Conservation (phyloP, 306 rosid species). For the Begonia fuchsioides region DNA sequence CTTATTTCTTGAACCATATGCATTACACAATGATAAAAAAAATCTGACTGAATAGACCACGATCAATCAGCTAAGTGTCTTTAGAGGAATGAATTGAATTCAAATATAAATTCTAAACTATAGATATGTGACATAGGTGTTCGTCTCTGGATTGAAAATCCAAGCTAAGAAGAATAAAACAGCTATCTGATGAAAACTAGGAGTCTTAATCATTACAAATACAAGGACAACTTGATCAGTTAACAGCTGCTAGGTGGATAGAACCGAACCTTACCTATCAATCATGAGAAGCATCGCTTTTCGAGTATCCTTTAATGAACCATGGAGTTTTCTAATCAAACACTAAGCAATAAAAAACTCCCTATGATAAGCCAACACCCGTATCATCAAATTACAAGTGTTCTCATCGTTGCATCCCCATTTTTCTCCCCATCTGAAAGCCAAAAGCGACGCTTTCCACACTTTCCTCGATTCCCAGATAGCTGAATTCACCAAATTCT, state of each 20-base stretch:
- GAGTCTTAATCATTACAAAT: not conserved
- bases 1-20: not conserved
- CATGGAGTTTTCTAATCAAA: conserved; percentile 58
- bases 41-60: not conserved
- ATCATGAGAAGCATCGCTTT: conserved; percentile 70
- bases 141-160: not conserved
- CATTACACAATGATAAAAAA: not conserved
- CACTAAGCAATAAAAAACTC: conserved; percentile 68
- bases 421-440: conserved; percentile 54
- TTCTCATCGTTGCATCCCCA: conserved; percentile 41
- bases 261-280: conserved; percentile 42
- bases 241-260: not conserved
- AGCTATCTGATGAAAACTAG: no score
- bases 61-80: not conserved
- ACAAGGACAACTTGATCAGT: not conserved
- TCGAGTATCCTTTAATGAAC: conserved; percentile 36
- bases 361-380: conserved; percentile 63
- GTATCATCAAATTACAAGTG: conserved; percentile 53
- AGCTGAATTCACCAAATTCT: conserved; percentile 26
- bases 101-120: not conserved
- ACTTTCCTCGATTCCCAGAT: conserved; percentile 64
- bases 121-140: not conserved
- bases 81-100: no score
- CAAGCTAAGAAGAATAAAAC: not conserved
- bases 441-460: conserved; percentile 45